Percentiles rank a stretch among this genome's conserved stretches.
phyloP scores from a whole-genome alignment of 2,329 filamentous ascomycete species.

The Metarhizium brunneum region DNA sequence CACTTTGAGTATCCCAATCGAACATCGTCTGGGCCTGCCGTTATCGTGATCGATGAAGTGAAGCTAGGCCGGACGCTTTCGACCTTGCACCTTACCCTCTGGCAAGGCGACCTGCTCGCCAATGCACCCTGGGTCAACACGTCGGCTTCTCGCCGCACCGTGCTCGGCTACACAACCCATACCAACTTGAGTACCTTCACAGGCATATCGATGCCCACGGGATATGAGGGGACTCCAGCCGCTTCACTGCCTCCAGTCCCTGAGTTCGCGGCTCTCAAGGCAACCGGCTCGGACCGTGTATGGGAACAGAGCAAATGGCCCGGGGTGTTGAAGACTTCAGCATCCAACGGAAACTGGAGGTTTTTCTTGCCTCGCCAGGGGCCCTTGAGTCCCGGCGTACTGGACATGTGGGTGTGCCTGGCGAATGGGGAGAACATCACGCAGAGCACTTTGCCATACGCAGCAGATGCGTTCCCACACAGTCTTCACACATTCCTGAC shows the following conservation, averaged over 20 bases:
- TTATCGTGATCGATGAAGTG: constrained; percentile 14
- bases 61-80: constrained; percentile 4
- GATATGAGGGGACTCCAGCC: constrained; percentile 13
- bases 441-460: constrained; percentile 52
- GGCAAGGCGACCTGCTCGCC: constrained; percentile 20
- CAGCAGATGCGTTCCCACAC: constrained; percentile 51
- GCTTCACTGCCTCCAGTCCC: constrained; percentile 9
- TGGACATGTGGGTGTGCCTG: constrained; percentile 50
- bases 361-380: constrained; percentile 18
- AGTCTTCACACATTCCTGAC: constrained; percentile 2
- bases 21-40: constrained; percentile 21
- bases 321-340: constrained; percentile 16
- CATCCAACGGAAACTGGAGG: constrained; percentile 16
- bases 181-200: constrained; percentile 16
- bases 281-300: constrained; percentile 6
- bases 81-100: constrained; percentile 18
- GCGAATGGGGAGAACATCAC: constrained; percentile 52
- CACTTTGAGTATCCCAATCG: constrained; percentile 27
- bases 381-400: constrained; percentile 7
- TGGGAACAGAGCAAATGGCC: constrained; percentile 11
- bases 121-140: constrained; percentile 20
- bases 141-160: constrained; percentile 15
- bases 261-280: constrained; percentile 9
- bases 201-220: constrained; percentile 20
- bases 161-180: constrained; percentile 24